Conservation (phyloP, 2,329 filamentous ascomycete species). For the Nectriaceae sp. region DNA sequence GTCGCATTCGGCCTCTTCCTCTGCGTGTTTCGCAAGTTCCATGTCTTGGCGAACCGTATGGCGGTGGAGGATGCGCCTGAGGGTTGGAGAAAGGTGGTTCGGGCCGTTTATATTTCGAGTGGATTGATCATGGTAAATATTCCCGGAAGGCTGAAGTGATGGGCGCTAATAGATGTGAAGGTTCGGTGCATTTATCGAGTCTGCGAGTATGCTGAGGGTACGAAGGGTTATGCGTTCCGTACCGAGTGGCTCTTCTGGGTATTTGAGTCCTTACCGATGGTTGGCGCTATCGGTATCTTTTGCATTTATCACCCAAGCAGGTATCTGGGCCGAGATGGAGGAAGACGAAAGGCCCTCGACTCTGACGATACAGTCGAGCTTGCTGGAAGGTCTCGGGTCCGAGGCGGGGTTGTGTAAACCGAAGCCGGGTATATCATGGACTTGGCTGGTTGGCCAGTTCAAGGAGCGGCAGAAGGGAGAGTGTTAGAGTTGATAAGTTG, state of each 20-base stretch:
- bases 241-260: no score
- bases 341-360: slow-evolving; percentile 1
- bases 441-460: neutral
- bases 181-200: slow-evolving; percentile 56
- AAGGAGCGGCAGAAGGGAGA: neutral
- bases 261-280: no score
- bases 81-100: slow-evolving; percentile 41
- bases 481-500: neutral
- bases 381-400: no score
- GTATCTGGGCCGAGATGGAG: slow-evolving; percentile 33
- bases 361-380: no score
- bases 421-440: neutral
- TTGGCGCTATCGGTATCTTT: no score
- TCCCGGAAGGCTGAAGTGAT: slow-evolving; percentile 30
- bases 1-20: slow-evolving; percentile 43
- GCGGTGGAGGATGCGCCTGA: slow-evolving; percentile 28
- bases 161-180: no score
- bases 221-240: slow-evolving; percentile 51
- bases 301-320: slow-evolving; percentile 50
- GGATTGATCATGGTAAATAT: slow-evolving; percentile 45
- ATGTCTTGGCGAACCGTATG: slow-evolving; percentile 29
- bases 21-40: slow-evolving; percentile 40
- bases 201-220: slow-evolving; percentile 53
- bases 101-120: slow-evolving; percentile 46
- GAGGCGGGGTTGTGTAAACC: slow-evolving; percentile 15